Conservation (phyloP, 2,329 filamentous ascomycete genomes). For the Blastomyces emzantsi region DNA sequence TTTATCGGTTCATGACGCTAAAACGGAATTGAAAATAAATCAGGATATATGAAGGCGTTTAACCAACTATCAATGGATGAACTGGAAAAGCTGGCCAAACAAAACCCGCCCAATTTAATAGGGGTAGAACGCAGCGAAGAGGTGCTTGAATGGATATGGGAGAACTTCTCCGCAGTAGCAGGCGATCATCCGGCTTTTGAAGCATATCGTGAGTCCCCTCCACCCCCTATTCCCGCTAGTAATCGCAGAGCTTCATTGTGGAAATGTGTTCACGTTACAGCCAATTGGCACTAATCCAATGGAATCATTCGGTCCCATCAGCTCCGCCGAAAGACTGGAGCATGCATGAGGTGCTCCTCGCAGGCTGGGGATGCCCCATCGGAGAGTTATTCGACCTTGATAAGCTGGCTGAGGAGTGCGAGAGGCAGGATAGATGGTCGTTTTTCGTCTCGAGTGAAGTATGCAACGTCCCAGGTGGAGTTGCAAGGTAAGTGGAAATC, state of each 20-base stretch:
- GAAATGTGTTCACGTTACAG: background rate
- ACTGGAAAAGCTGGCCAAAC: slow-evolving; percentile 10
- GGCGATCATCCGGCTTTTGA: slow-evolving; percentile 51
- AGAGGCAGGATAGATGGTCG: slow-evolving; percentile 35
- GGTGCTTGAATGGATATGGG: slow-evolving; percentile 51
- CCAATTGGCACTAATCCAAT: background rate
- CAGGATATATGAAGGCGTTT: slow-evolving; percentile 17
- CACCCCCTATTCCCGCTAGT: slow-evolving; percentile 29
- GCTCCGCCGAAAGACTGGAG: slow-evolving; percentile 12
- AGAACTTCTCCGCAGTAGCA: slow-evolving; percentile 50
- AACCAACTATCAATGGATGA: slow-evolving; percentile 11
- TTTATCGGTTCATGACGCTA: background rate
- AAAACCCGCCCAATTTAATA: slow-evolving; percentile 30
- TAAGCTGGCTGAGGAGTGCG: slow-evolving; percentile 31
- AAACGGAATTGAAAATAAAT: background rate
- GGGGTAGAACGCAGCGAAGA: slow-evolving; percentile 45
- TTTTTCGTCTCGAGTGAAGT: slow-evolving; percentile 45
- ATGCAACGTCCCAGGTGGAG: slow-evolving; percentile 42
- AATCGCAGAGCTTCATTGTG: slow-evolving; percentile 11
- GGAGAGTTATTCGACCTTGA: slow-evolving; percentile 43
- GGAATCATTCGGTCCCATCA: background rate
- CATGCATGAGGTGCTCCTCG: slow-evolving; percentile 42
- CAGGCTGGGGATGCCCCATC: slow-evolving; percentile 45
- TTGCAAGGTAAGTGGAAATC: slow-evolving; percentile 19
- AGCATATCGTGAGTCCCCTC: slow-evolving; percentile 25